Evolutionary conservation across 1,139 yeast genomes (phyloP).

Genomic region (Candida pseudoviswanathii): DNA sequence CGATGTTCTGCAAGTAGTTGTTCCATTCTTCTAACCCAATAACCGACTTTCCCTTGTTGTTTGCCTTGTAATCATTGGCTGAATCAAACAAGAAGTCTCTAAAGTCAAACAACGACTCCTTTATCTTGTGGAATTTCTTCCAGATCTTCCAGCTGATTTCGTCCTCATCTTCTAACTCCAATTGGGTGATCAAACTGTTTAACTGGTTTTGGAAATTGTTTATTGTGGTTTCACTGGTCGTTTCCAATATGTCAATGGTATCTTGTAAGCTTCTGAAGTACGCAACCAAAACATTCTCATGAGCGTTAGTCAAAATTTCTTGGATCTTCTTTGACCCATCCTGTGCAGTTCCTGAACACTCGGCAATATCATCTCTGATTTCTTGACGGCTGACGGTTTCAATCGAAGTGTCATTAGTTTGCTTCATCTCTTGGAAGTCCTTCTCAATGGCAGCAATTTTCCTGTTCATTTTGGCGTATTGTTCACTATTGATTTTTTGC

Average conservation of each 20-base stretch:
- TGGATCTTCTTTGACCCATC: slow-evolving; percentile 35
- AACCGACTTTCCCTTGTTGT: slow-evolving; percentile 19
- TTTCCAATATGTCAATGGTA: slow-evolving; percentile 66
- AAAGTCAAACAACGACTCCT: slow-evolving; percentile 52
- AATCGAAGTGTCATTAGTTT: slow-evolving; percentile 34
- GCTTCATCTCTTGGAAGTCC: slow-evolving; percentile 46
- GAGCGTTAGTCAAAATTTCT: slow-evolving; percentile 35
- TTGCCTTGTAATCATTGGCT: slow-evolving; percentile 37
- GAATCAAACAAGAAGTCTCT: slow-evolving; percentile 59
- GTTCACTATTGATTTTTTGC: slow-evolving; percentile 42
- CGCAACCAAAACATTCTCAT: slow-evolving; percentile 30
- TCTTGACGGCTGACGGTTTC: slow-evolving; percentile 55
- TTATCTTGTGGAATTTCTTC: slow-evolving; percentile 64
- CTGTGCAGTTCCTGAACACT: slow-evolving; percentile 38
- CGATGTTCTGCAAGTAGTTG: slow-evolving; percentile 55
- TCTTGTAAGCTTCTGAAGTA: slow-evolving; percentile 52
- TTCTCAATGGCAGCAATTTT: slow-evolving; percentile 53
- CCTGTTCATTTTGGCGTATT: slow-evolving; percentile 48
- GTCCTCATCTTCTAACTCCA: slow-evolving; percentile 36
- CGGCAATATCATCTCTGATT: slow-evolving; percentile 53
- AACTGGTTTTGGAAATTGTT: slow-evolving; percentile 51
- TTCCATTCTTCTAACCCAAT: slow-evolving; percentile 54
- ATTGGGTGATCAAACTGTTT: slow-evolving; percentile 30
- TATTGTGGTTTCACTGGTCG: slow-evolving; percentile 68
- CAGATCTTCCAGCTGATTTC: slow-evolving; percentile 61